phyloP scores from a whole-genome alignment of 768 basidiomycete genomes.

The Tylopilus plumbeoviolaceoides region DNA sequence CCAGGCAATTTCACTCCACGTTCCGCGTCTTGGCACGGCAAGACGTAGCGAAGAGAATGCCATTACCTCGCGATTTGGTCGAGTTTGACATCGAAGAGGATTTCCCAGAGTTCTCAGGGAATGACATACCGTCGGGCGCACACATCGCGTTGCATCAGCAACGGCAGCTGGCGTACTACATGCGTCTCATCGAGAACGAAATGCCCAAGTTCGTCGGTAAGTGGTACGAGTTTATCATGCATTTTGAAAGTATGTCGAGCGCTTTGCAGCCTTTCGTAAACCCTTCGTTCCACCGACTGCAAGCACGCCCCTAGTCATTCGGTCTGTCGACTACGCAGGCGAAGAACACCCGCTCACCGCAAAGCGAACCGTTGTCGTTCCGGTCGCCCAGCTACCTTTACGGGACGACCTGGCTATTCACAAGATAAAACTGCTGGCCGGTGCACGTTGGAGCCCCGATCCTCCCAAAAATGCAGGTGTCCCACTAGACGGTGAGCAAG shows the following conservation, averaged over 20 bases:
- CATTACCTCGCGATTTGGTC: conserved; percentile 38
- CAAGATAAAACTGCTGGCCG: conserved; percentile 86
- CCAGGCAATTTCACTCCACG: conserved; percentile 27
- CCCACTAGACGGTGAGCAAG: conserved; percentile 39
- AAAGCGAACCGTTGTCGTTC: conserved; percentile 71
- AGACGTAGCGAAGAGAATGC: conserved; percentile 21
- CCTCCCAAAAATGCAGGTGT: conserved; percentile 67
- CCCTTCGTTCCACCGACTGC: conserved; percentile 67
- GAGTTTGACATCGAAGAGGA: conserved; percentile 36
- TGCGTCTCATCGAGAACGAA: conserved; percentile 86
- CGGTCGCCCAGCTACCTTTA: conserved; percentile 72
- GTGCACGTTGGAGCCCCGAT: conserved; percentile 77
- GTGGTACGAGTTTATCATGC: conserved; percentile 17
- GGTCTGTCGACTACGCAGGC: conserved; percentile 73
- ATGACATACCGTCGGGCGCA: conserved; percentile 67
- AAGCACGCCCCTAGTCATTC: conserved; percentile 59
- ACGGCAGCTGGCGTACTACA: conserved; percentile 67
- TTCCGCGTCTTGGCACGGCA: conserved; percentile 13
- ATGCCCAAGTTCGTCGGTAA: conserved; percentile 82
- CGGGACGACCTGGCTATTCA: conserved; percentile 61
- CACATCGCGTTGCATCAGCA: conserved; percentile 74
- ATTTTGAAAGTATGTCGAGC: conserved; percentile 6
- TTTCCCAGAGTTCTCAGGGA: conserved; percentile 29
- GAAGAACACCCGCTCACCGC: conserved; percentile 67
- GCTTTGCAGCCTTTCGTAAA: conserved; percentile 67